Evolutionary conservation across 1,139 yeast genomes (phyloP).

Genomic region (Kodamaea derodonti): DNA sequence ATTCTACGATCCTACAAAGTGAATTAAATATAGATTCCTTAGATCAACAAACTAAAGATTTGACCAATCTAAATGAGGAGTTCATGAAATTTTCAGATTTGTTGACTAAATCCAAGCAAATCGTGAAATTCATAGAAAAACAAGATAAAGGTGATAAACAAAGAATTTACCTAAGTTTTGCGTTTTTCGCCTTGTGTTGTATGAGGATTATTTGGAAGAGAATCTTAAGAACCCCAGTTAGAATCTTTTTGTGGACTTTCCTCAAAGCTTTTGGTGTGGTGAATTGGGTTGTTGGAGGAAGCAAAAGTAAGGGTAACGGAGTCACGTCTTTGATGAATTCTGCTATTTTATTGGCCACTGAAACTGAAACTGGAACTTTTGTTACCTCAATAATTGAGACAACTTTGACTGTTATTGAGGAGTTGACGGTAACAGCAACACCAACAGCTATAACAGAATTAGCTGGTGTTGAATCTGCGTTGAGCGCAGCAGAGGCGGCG

Average conservation of each 20-base stretch:
- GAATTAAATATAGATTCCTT: conserved; percentile 60
- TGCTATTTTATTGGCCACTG: not conserved
- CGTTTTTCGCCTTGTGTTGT: conserved; percentile 53
- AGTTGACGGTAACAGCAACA: not conserved
- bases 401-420: not conserved
- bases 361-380: not conserved
- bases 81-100: conserved; percentile 53
- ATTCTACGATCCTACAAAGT: conserved; percentile 55
- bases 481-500: no score
- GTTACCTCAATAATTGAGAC: conserved; percentile 3
- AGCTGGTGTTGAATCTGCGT: no score
- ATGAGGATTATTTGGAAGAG: conserved; percentile 66
- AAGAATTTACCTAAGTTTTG: conserved; percentile 55
- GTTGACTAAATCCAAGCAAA: conserved; percentile 49
- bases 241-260: conserved; percentile 55
- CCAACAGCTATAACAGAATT: not conserved
- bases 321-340: not conserved
- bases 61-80: conserved; percentile 46
- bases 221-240: conserved; percentile 53
- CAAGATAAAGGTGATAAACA: conserved; percentile 63
- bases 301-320: not conserved
- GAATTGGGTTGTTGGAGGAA: conserved; percentile 11
- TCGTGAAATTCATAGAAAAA: conserved; percentile 62
- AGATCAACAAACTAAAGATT: conserved; percentile 54
- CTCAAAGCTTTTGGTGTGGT: conserved; percentile 45